A percentile compares a stretch with the other conserved stretches of the same genome.
Evolutionary conservation across 1,284 basidiomycete genomes (phyloP).

Genomic region (Rhodotorula sp.): DNA sequence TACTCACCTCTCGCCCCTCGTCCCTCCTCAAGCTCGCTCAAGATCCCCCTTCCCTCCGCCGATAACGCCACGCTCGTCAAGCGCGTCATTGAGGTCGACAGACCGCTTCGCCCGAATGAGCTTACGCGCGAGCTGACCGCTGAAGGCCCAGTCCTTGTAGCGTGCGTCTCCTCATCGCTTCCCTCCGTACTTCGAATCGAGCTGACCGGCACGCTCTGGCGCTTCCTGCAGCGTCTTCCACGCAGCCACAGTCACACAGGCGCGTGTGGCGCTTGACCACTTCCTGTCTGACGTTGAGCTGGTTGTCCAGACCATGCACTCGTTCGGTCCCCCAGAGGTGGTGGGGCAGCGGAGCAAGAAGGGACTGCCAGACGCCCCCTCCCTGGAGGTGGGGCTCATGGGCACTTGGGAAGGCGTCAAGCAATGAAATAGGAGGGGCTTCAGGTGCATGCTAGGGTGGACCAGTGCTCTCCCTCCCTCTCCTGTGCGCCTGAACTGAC

Average conservation of each 20-base stretch:
- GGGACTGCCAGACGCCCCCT: not conserved
- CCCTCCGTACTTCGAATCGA: not conserved
- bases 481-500: too few species aligned
- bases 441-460: too few species aligned
- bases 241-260: conserved; percentile 44
- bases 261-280: conserved; percentile 55
- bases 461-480: too few species aligned
- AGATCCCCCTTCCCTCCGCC: conserved; percentile 40
- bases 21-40: conserved; percentile 26
- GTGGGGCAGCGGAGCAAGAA: not conserved
- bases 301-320: conserved; percentile 47
- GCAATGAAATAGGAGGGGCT: not conserved
- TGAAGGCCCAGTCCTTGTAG: conserved; percentile 15
- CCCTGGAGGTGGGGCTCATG: conserved; percentile 35
- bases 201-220: not conserved
- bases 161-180: conserved; percentile 20
- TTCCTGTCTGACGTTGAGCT: conserved; percentile 63
- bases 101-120: conserved; percentile 28
- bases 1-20: not conserved
- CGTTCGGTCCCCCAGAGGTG: conserved; percentile 37
- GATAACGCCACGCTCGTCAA: conserved; percentile 37
- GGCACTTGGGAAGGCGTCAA: conserved; percentile 33
- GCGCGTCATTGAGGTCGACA: conserved; percentile 42
- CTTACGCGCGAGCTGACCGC: conserved; percentile 27
- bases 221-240: conserved; percentile 20